These are phyloP conservation scores for Sophora flavescens DNA, from an alignment of 306 rosid species.

Conservation along the genomic window DNA sequence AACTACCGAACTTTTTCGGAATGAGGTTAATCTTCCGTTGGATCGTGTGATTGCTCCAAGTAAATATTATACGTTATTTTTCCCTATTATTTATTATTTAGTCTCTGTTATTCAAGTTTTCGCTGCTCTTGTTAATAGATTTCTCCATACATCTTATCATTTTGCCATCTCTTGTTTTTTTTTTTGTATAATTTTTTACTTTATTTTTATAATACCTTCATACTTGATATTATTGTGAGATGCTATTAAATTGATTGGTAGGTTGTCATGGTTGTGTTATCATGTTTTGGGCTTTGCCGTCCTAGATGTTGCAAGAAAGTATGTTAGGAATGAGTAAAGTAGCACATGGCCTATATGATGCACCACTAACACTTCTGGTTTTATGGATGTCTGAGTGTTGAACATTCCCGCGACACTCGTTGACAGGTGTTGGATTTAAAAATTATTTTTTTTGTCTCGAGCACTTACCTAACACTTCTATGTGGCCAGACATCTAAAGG, in stretches of 20 bases:
- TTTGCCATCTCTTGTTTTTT: too few species aligned
- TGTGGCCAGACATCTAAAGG: too few species aligned
- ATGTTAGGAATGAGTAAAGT: background rate
- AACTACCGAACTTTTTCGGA: conserved; percentile 41
- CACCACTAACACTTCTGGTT: too few species aligned
- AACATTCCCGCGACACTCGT: too few species aligned
- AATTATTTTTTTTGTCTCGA: too few species aligned
- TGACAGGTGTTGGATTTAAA: too few species aligned
- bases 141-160: background rate
- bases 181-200: too few species aligned
- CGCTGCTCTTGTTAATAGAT: background rate
- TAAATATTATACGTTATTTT: background rate
- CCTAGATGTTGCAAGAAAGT: background rate
- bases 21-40: conserved; percentile 18
- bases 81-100: background rate
- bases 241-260: background rate
- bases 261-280: background rate
- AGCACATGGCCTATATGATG: background rate
- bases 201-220: background rate
- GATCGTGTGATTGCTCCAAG: background rate
- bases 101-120: background rate
- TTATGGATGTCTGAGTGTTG: too few species aligned
- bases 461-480: too few species aligned
- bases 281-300: background rate
- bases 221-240: background rate